phyloP scores from a whole-genome alignment of 208 protist genomes.

The Ichthyophonus hoferi region DNA sequence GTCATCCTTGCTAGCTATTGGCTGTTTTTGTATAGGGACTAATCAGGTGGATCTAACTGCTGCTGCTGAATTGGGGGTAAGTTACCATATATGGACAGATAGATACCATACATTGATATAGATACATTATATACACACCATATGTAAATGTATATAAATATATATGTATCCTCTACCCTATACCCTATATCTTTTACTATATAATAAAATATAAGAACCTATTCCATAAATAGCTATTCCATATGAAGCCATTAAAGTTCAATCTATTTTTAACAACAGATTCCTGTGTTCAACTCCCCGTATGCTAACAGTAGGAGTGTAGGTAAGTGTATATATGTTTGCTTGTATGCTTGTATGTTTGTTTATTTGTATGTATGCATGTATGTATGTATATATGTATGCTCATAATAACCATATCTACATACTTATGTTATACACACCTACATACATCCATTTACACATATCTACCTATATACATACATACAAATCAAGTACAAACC shows the following conservation, averaged over 20 bases:
- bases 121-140: no score
- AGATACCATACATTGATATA: no score
- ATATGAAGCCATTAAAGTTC: no score
- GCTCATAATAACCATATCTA: background rate
- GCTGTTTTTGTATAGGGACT: constrained; percentile 88
- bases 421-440: background rate
- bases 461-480: background rate
- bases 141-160: no score
- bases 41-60: constrained; percentile 80
- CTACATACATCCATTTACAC: background rate
- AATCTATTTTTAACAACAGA: no score
- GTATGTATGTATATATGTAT: no score
- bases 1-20: constrained; percentile 73
- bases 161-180: no score
- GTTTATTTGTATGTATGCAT: background rate
- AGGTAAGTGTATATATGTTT: constrained; percentile 45
- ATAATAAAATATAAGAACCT: no score
- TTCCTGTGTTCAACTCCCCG: constrained; percentile 88
- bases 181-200: no score
- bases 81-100: no score
- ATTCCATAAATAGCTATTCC: no score
- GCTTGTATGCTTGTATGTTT: no score
- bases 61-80: constrained; percentile 65
- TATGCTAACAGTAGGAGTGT: constrained; percentile 86
- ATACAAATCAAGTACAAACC: background rate